phyloP scores from a whole-genome alignment of 306 rosid species.

The Cicer cuneatum region DNA sequence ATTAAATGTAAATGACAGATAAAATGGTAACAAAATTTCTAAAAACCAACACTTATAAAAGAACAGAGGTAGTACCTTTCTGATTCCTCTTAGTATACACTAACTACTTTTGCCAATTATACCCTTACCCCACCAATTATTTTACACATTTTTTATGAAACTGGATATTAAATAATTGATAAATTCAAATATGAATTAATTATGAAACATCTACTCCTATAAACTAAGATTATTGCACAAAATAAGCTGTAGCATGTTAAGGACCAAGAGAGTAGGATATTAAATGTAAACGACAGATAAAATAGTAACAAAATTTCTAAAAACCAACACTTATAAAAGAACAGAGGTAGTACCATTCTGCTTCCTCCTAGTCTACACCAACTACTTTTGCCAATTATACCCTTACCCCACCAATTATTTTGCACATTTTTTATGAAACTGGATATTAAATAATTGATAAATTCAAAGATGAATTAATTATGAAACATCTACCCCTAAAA shows the following conservation, averaged over 20 bases:
- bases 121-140: neutral
- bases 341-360: no score
- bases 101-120: neutral
- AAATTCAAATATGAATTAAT: neutral
- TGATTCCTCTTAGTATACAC: no score
- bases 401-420: neutral
- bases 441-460: neutral
- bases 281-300: no score
- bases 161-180: neutral
- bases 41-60: no score
- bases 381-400: neutral
- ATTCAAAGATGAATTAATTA: neutral
- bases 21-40: no score
- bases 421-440: neutral
- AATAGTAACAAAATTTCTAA: no score
- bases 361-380: no score
- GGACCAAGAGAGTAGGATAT: neutral
- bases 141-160: neutral
- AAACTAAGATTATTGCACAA: conserved; percentile 34
- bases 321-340: no score
- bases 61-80: no score
- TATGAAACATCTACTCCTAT: neutral
- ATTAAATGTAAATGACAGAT: no score
- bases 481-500: neutral
- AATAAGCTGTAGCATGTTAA: conserved; percentile 25